Base-by-base conservation (phyloP, 345 rosid species). In the Passiflora organensis region DNA sequence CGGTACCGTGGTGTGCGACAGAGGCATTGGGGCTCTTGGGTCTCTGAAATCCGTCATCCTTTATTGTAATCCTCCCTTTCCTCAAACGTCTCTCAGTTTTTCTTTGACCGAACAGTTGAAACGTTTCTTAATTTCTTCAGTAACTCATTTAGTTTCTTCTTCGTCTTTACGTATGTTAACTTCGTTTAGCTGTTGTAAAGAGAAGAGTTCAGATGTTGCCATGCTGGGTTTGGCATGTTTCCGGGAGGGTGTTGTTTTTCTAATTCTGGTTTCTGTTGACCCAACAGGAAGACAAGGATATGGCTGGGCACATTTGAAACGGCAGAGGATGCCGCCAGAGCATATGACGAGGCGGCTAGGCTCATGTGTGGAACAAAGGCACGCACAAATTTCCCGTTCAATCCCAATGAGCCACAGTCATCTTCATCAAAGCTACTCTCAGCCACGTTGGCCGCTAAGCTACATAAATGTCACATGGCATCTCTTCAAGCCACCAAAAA, bases 271-370 rank as follows among this genome's bases (percentile, higher is more conserved):
- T n/a, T n/a, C n/a, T n/a, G n/a, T n/a, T n/a, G n/a, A n/a, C n/a
- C n/a, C n/a, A n/a, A n/a, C 70, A 69, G 69, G 65, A 69, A 69
- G 69, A 69, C 73, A 1, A 69, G 73, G 41, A 69, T 69, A 38
- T 69, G 73, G 73, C 55, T 69, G 5, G 73, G 73, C 51, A 69
- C 73, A 20, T 69, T 69, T 56, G 73, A 69, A 43, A 69, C 64
- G 15, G 69, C 73, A 6, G 73, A 69, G 60, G 73, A 63, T 20
- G 73, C 73, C 0, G 73, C 73, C 0, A 22, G 60, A 43, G 73
- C 73, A 2, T 69, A 69, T 45, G 73, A 69, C 12, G 69, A 69
- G 47, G 73, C 73, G 4, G 73, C 73, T 1, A 63, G 73, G 49
- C 51, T 69, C 19, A 69, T 69, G 73, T 69, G 69, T 19, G 73